These are phyloP conservation scores for Pseudodiploospora longispora DNA, from an alignment of 2,329 filamentous ascomycete species.

Conservation along the genomic window DNA sequence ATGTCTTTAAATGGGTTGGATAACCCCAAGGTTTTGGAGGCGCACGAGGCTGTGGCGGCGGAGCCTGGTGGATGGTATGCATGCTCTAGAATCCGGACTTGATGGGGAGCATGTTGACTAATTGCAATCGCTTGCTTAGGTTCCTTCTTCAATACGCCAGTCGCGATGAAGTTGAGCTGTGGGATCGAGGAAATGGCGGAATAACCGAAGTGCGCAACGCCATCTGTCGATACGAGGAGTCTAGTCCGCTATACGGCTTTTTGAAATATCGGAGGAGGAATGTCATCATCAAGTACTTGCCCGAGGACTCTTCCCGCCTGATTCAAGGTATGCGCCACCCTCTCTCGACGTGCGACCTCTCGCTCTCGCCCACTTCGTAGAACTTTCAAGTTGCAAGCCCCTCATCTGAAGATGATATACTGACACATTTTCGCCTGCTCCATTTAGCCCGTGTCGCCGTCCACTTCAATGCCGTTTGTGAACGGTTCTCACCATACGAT, in stretches of 20 bases:
- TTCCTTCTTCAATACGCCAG: slow-evolving; percentile 87
- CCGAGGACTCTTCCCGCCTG: slow-evolving; percentile 81
- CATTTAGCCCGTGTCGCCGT: slow-evolving; percentile 69
- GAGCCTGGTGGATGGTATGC: slow-evolving; percentile 92
- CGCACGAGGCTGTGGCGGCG: slow-evolving; percentile 67
- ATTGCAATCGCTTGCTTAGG: slow-evolving; percentile 43
- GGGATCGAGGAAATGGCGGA: slow-evolving; percentile 70
- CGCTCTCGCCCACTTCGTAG: background rate
- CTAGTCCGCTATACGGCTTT: slow-evolving; percentile 85
- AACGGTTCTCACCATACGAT: slow-evolving; percentile 77
- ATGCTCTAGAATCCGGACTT: background rate
- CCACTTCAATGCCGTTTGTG: slow-evolving; percentile 59
- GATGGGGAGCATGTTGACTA: slow-evolving; percentile 5
- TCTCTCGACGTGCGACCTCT: no score
- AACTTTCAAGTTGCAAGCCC: background rate
- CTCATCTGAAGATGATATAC: background rate
- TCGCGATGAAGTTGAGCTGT: slow-evolving; percentile 78
- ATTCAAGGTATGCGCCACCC: slow-evolving; percentile 65
- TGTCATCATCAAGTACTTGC: slow-evolving; percentile 86
- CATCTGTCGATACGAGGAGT: slow-evolving; percentile 71
- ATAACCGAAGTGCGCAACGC: slow-evolving; percentile 74
- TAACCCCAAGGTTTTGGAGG: slow-evolving; percentile 69
- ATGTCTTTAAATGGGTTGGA: slow-evolving; percentile 98
- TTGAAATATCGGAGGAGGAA: slow-evolving; percentile 83
- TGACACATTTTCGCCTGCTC: slow-evolving; percentile 6